phyloP scores from a whole-genome alignment of 2,329 filamentous ascomycete genomes.

The Phoma herbarum region DNA sequence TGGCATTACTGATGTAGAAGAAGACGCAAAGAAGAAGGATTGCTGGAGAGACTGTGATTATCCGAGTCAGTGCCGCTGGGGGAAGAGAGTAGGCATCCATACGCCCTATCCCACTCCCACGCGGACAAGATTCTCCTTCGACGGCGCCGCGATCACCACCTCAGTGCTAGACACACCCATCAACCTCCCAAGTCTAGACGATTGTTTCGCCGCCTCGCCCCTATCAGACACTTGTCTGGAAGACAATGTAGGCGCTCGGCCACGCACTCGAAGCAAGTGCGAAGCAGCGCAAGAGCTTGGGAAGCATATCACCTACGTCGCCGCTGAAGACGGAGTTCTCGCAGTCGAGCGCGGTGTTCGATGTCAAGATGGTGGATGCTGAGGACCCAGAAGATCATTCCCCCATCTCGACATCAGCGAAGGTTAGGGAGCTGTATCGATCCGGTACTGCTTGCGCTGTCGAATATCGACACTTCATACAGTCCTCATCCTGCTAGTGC shows the following conservation, averaged over 20 bases:
- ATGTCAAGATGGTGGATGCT: neutral
- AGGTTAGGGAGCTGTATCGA: neutral
- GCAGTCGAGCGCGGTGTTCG: neutral
- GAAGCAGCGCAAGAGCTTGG: neutral
- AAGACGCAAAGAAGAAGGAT: conserved; percentile 31
- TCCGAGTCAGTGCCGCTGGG: conserved; percentile 57
- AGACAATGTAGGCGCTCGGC: neutral
- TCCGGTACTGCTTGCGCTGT: neutral
- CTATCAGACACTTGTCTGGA: neutral
- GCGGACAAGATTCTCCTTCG: neutral
- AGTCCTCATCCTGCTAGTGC: neutral
- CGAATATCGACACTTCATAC: neutral
- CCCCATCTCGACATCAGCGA: neutral
- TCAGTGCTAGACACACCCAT: neutral
- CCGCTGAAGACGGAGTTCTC: neutral
- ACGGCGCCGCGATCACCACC: neutral
- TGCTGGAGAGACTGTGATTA: conserved; percentile 59
- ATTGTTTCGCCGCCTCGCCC: conserved; percentile 7
- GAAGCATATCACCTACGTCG: neutral
- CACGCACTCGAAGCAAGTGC: neutral
- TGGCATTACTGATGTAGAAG: neutral
- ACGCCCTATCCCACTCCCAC: conserved; percentile 25
- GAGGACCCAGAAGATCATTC: neutral
- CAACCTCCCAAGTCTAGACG: conserved; percentile 1
- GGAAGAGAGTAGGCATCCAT: conserved; percentile 40